Conservation (phyloP, 768 basidiomycete species). For the Leucocoprinus birnbaumii region DNA sequence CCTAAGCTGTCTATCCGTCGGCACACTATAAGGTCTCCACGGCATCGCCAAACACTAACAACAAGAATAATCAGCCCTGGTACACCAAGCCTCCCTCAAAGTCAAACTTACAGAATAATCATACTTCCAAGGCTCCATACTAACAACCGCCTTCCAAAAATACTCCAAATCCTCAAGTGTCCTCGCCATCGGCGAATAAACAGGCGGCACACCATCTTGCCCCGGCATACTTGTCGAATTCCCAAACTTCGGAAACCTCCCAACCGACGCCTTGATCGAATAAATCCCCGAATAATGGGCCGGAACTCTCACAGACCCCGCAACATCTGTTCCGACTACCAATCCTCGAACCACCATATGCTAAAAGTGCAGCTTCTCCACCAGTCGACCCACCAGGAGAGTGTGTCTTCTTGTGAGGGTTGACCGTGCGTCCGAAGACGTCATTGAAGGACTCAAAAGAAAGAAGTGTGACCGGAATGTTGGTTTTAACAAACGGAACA, state of each 20-base stretch:
- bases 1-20: constrained; percentile 30
- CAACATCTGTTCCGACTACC: constrained; percentile 71
- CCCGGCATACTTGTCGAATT: constrained; percentile 46
- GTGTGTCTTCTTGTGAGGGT: constrained; percentile 55
- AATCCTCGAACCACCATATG: constrained; percentile 55
- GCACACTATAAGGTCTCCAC: constrained; percentile 32
- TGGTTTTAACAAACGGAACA: constrained; percentile 67
- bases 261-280: constrained; percentile 48
- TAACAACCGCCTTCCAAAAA: constrained; percentile 59
- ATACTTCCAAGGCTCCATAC: constrained; percentile 64
- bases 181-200: constrained; percentile 60
- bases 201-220: constrained; percentile 53
- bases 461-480: constrained; percentile 54
- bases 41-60: constrained; percentile 40
- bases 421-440: constrained; percentile 56
- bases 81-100: constrained; percentile 13
- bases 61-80: constrained; percentile 12
- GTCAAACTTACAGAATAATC: constrained; percentile 42
- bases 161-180: constrained; percentile 59
- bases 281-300: constrained; percentile 66
- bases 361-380: constrained; percentile 64
- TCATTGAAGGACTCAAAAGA: constrained; percentile 58
- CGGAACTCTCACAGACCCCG: constrained; percentile 65
- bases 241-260: constrained; percentile 46
- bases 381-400: constrained; percentile 68